Evolutionary conservation across 768 basidiomycete genomes (phyloP), one percentile per base, ranked within the genome.

Genomic region (Chiua virens): DNA sequence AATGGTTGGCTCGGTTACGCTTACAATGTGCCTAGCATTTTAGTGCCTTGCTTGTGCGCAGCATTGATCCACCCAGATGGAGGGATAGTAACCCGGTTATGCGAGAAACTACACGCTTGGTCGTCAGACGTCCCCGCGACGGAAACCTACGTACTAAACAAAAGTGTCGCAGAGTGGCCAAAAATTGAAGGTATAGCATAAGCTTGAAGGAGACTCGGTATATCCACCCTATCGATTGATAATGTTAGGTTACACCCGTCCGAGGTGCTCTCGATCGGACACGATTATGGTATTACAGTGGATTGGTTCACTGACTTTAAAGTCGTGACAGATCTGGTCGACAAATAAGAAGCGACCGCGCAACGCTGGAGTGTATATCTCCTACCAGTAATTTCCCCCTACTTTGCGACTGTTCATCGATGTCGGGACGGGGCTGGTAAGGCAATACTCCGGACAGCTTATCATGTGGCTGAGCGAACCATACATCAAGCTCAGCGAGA

Each of bases 161-260:
- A 91, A 92, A 0, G 74, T 79, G 54, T 89, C 82, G 52, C 81
- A 83, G 21, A 73, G 64, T 3, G 78, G 71, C 88, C 89, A 92
- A 63, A 86, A 89, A 54, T 89, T 87, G 71, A 90, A 92, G 2
- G 89, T 89, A 62, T 92, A 92, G 3, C 81, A 79, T 2, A 83
- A 66, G 15, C 75, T 73, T 13, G 77, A 79, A 0, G 83, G 82
- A 27, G 67, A 75, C 59, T 92, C 89, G 6, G 71, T 79, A 65
- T 92, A 92, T 22, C 90, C 90, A 39, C 89, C 89, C 90, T 90
- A 52, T 36, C 18, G 21, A 47, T 7, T 20, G 32, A 35, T 17
- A 22, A 57, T 20, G 58, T 54, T 40, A 49, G 60, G 47, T 61
- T 56, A 42, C 55, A 34, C 34, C 15, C 2, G 34, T 17, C 34